These are phyloP conservation scores for Tephrocybe sp. DNA, from an alignment of 768 basidiomycete species.

Conservation along the genomic window DNA sequence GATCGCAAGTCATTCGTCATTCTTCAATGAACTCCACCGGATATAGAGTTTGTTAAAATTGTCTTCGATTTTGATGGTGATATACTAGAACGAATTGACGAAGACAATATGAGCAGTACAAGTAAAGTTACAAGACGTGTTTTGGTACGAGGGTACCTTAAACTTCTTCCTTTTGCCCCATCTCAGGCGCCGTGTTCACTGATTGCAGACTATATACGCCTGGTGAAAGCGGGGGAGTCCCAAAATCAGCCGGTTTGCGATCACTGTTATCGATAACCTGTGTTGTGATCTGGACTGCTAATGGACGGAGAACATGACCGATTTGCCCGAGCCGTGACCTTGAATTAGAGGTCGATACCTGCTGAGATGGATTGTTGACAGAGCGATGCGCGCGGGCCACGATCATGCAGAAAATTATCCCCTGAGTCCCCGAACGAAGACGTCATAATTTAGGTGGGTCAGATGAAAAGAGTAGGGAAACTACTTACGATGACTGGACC, in stretches of 20 bases:
- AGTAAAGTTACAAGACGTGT: not conserved
- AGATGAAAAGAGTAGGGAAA: not conserved
- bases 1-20: too few relatives aligned
- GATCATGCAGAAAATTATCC: slow-evolving; percentile 25
- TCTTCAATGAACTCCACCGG: too few relatives aligned
- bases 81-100: not conserved
- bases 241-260: slow-evolving; percentile 11
- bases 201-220: slow-evolving; percentile 9
- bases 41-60: too few relatives aligned
- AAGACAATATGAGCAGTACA: not conserved
- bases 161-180: not conserved
- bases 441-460: not conserved
- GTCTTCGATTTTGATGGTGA: too few relatives aligned
- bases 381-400: slow-evolving; percentile 21
- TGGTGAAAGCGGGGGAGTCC: slow-evolving; percentile 15
- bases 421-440: slow-evolving; percentile 11
- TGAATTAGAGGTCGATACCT: slow-evolving; percentile 6
- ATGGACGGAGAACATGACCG: slow-evolving; percentile 14
- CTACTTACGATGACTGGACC: slow-evolving; percentile 20
- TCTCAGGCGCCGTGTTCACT: not conserved
- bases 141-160: not conserved
- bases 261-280: slow-evolving; percentile 12
- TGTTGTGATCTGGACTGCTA: slow-evolving; percentile 20
- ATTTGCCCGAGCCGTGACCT: slow-evolving; percentile 9
- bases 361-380: slow-evolving; percentile 2